These are phyloP conservation scores for Corchorus olitorius DNA, from an alignment of 345 rosid genomes.

Conservation along the genomic window DNA sequence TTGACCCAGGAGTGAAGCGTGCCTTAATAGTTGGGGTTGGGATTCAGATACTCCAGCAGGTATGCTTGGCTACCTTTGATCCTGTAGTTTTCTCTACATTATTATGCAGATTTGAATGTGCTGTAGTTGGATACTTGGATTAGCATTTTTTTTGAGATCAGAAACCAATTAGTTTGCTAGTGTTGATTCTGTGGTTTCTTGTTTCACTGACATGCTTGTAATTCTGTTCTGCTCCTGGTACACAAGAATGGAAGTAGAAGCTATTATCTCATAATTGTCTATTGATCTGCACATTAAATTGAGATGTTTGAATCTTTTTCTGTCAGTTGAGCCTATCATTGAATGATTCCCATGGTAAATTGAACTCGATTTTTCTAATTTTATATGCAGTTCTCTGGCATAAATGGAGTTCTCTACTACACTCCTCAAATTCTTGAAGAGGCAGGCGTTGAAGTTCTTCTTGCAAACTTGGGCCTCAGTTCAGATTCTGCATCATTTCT, in stretches of 20 bases:
- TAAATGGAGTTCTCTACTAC: conserved; percentile 94
- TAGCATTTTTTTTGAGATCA: background rate
- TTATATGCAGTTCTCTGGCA: conserved; percentile 78
- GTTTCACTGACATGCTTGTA: background rate
- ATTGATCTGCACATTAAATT: background rate
- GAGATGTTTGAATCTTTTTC: background rate
- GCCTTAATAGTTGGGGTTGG: conserved; percentile 89
- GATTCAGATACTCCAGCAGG: conserved; percentile 96
- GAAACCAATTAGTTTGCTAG: background rate
- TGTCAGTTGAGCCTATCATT: background rate
- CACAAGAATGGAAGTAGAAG: background rate
- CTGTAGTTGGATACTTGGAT: background rate
- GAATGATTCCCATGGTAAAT: background rate
- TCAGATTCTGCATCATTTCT: conserved; percentile 88
- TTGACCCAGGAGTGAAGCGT: conserved; percentile 86
- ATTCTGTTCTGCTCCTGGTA: background rate
- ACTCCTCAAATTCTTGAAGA: conserved; percentile 97
- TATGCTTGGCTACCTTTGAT: conserved; percentile 19
- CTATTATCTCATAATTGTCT: background rate
- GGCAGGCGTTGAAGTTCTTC: conserved; percentile 90
- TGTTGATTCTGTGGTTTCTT: background rate
- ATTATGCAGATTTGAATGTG: background rate
- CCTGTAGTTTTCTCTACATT: background rate
- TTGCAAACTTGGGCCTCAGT: conserved; percentile 68
- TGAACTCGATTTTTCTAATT: background rate